phyloP scores from a whole-genome alignment of 2,329 filamentous ascomycete species.

The Ophiostoma populinum region DNA sequence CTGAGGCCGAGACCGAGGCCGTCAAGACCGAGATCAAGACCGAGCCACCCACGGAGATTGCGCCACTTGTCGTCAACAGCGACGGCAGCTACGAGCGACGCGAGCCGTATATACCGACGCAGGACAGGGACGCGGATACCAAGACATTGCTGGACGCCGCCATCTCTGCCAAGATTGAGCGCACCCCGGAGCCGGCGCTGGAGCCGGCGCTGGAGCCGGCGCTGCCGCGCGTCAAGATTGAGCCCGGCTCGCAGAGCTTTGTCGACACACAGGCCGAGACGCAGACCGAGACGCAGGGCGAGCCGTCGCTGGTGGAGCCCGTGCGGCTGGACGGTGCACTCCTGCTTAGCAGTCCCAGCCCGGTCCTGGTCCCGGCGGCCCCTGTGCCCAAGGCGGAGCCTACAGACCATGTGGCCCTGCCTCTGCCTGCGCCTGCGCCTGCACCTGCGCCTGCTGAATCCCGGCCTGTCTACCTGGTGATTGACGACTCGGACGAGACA shows the following conservation, averaged over 20 bases:
- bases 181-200: too few relatives aligned
- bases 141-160: too few relatives aligned
- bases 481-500: slow-evolving; percentile 9
- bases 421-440: background rate
- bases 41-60: too few relatives aligned
- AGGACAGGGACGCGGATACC: too few relatives aligned
- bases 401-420: background rate
- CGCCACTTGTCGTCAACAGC: slow-evolving; percentile 3
- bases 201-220: too few relatives aligned
- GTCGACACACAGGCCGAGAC: slow-evolving; percentile 1
- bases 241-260: background rate
- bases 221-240: background rate
- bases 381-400: background rate
- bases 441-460: background rate
- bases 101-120: too few relatives aligned
- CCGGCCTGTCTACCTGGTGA: background rate
- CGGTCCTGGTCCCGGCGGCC: background rate
- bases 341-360: slow-evolving; percentile 8
- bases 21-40: too few relatives aligned
- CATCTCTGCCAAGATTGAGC: too few relatives aligned
- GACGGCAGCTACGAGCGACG: slow-evolving; percentile 4
- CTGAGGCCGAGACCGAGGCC: slow-evolving; percentile 6
- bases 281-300: background rate
- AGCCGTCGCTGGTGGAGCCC: background rate
- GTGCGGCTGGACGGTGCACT: slow-evolving; percentile 2